Evolutionary conservation across 192 early-diverging fungal species (phyloP).

Genomic region (Backusella australiensis): DNA sequence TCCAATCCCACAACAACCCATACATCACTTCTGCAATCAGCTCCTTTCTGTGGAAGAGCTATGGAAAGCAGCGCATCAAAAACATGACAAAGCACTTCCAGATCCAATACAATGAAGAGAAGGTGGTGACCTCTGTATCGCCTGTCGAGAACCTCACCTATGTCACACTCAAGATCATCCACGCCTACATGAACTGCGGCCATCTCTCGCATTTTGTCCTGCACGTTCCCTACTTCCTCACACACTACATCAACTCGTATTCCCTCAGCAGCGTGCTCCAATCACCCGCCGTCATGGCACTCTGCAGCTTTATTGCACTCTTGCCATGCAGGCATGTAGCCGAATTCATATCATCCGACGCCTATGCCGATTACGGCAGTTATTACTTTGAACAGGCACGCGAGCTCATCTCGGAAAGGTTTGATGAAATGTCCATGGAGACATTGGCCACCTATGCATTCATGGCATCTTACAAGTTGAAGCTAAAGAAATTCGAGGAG

Average conservation of each 20-base stretch:
- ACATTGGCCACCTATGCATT: neutral
- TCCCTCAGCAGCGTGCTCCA: neutral
- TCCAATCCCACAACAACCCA: neutral
- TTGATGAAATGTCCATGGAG: neutral
- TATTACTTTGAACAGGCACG: conserved; percentile 7
- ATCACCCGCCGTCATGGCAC: neutral
- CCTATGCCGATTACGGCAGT: neutral
- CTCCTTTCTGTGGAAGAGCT: conserved; percentile 2
- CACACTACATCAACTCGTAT: neutral
- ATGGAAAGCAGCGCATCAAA: neutral
- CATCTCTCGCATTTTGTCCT: neutral
- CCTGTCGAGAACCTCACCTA: neutral
- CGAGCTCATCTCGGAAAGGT: neutral
- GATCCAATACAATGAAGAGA: neutral
- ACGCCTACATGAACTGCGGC: neutral
- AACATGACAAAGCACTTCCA: neutral
- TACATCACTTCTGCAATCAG: neutral
- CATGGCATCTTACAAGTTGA: neutral
- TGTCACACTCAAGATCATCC: neutral
- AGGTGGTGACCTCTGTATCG: too few species aligned
- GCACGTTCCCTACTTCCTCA: neutral
- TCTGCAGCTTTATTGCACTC: neutral
- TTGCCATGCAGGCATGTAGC: neutral
- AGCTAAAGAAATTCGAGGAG: neutral
- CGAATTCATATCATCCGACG: neutral